A percentile compares a stretch with the other conserved stretches of the same genome.
phyloP scores from a whole-genome alignment of 768 basidiomycete genomes.

The Rhodotorula diobovata region DNA sequence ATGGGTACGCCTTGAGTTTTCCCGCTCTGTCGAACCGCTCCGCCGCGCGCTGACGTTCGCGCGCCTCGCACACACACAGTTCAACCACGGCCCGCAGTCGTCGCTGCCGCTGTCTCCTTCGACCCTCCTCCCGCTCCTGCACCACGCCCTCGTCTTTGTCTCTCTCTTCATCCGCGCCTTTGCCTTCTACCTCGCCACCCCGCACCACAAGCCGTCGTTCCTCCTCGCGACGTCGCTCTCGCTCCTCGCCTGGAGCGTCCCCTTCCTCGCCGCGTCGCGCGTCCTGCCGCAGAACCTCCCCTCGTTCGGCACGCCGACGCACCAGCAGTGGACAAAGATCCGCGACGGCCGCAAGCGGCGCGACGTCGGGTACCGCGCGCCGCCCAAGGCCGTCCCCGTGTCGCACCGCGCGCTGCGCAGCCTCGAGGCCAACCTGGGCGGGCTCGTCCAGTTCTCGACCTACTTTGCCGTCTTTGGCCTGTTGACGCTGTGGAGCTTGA shows the following conservation, averaged over 20 bases:
- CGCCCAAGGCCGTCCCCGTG: constrained; percentile 36
- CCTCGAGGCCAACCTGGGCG: constrained; percentile 39
- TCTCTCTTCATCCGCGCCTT: constrained; percentile 26
- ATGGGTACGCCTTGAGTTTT: constrained; percentile 19
- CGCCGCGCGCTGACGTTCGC: not conserved
- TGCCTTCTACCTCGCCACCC: constrained; percentile 24
- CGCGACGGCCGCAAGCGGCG: constrained; percentile 55
- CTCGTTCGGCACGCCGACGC: constrained; percentile 37
- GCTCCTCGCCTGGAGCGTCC: constrained; percentile 37
- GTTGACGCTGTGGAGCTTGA: constrained; percentile 30
- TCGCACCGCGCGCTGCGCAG: constrained; percentile 33
- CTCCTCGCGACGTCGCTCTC: constrained; percentile 35
- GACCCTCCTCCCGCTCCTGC: constrained; percentile 37
- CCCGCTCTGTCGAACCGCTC: no score
- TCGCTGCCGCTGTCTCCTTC: constrained; percentile 36
- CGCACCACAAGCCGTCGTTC: constrained; percentile 18
- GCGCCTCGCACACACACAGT: not conserved
- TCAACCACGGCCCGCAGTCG: constrained; percentile 22
- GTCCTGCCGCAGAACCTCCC: constrained; percentile 40
- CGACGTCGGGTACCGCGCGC: constrained; percentile 55
- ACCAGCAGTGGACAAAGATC: constrained; percentile 53
- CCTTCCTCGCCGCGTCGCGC: constrained; percentile 40
- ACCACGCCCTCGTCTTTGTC: constrained; percentile 38
- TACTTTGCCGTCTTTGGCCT: constrained; percentile 37
- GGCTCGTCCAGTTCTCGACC: constrained; percentile 36